phyloP scores from a whole-genome alignment of 768 basidiomycete species.

The Auriscalpium orientale region DNA sequence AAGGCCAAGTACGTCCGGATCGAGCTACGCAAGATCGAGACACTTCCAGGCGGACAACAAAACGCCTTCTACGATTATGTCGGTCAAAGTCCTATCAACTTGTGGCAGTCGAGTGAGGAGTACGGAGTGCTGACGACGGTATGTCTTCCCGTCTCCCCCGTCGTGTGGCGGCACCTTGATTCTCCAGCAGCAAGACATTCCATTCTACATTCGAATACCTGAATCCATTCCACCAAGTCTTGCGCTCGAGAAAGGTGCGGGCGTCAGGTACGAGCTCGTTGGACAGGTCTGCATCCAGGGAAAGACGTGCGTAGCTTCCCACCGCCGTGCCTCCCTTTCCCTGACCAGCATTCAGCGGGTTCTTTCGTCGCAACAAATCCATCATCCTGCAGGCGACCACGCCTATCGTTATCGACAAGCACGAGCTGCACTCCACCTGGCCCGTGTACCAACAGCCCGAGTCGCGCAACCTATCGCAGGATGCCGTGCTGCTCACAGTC shows the following conservation, averaged over 20 bases:
- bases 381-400: constrained; percentile 60
- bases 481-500: constrained; percentile 68
- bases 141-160: constrained; percentile 11
- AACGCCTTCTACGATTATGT: constrained; percentile 77
- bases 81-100: constrained; percentile 70
- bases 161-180: too few relatives aligned
- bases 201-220: constrained; percentile 86
- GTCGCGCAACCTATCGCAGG: constrained; percentile 53
- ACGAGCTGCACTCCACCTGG: constrained; percentile 91
- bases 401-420: constrained; percentile 81
- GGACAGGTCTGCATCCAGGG: constrained; percentile 81
- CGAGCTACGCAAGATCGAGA: constrained; percentile 88
- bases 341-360: constrained; percentile 42
- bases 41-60: constrained; percentile 56
- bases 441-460: constrained; percentile 81
- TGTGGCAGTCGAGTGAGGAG: constrained; percentile 79
- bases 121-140: constrained; percentile 65
- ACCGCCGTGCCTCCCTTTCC: not conserved
- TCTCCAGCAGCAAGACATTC: constrained; percentile 64
- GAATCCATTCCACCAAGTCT: constrained; percentile 87
- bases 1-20: constrained; percentile 91
- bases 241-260: constrained; percentile 70
- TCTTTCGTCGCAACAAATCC: constrained; percentile 75
- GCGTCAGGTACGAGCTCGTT: constrained; percentile 85
- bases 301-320: constrained; percentile 52